A percentile compares a stretch with the other conserved stretches of the same genome.
Evolutionary conservation across 106 monocot species (phyloP).

Genomic region (Allium cepa): DNA sequence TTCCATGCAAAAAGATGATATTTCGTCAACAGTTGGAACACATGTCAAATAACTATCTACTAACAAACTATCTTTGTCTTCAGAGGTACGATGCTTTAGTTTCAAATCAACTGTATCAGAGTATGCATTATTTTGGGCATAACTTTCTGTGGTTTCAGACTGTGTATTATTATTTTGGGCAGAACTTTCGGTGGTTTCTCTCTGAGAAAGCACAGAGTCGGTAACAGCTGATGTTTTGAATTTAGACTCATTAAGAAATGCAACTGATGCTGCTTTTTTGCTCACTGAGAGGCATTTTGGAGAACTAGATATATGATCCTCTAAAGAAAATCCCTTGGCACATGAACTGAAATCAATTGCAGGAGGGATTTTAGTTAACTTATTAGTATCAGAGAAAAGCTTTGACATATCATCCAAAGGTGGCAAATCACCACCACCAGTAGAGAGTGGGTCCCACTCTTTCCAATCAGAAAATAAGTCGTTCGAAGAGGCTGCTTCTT

Average conservation of each 20-base stretch:
- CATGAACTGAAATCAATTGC: constrained; percentile 27
- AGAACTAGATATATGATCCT: constrained; percentile 6
- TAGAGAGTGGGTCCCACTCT: constrained; percentile 81
- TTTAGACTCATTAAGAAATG: not conserved
- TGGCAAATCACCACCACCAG: constrained; percentile 66
- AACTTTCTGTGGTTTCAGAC: not conserved
- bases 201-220: no score
- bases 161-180: no score
- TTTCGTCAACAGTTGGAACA: constrained; percentile 4
- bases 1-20: constrained; percentile 2
- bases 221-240: no score
- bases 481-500: constrained; percentile 18
- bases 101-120: not conserved
- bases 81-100: not conserved
- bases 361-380: constrained; percentile 7
- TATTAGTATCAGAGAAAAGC: constrained; percentile 26
- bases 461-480: constrained; percentile 52
- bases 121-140: not conserved
- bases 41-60: not conserved
- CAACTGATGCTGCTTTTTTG: constrained; percentile 9
- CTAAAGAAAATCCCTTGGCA: constrained; percentile 8
- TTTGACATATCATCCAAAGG: constrained; percentile 50
- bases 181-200: no score
- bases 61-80: not conserved
- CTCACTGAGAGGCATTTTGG: constrained; percentile 9